These are phyloP conservation scores for Ilex asprella DNA, from an alignment of 257 asterid genomes.

Conservation along the genomic window DNA sequence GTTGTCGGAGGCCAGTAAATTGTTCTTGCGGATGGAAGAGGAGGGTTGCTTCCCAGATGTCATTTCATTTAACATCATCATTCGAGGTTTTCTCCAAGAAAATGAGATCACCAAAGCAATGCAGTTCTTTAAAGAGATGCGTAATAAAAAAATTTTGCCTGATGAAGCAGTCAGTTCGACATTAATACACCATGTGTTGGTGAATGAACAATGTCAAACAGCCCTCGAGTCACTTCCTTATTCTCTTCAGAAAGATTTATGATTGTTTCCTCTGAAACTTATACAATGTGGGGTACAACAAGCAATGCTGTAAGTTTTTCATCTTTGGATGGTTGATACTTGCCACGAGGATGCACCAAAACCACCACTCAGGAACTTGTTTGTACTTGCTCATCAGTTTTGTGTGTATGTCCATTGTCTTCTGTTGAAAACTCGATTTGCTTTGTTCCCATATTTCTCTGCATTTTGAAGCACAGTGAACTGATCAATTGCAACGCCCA, in stretches of 20 bases:
- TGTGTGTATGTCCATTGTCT: conserved; percentile 30
- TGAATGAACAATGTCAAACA: not conserved
- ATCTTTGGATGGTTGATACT: conserved; percentile 10
- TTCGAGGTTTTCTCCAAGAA: not conserved
- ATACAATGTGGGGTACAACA: no score
- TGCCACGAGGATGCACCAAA: conserved; percentile 69
- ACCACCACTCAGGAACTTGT: conserved; percentile 63
- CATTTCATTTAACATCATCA: conserved; percentile 1
- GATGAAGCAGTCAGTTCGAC: not conserved
- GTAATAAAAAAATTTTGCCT: not conserved
- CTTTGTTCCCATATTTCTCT: conserved; percentile 93
- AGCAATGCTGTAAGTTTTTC: no score
- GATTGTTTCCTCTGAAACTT: no score
- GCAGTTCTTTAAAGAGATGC: conserved; percentile 3
- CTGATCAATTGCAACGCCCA: not conserved
- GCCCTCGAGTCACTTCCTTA: no score
- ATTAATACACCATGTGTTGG: not conserved
- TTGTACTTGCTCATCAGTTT: no score
- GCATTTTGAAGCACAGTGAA: conserved; percentile 6
- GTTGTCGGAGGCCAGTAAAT: not conserved
- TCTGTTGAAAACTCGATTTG: conserved; percentile 58
- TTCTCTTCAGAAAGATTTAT: no score
- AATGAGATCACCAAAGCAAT: not conserved
- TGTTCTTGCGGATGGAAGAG: conserved; percentile 8
- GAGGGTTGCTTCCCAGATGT: not conserved